phyloP scores from a whole-genome alignment of 768 basidiomycete species.

The Amanita phalloides region DNA sequence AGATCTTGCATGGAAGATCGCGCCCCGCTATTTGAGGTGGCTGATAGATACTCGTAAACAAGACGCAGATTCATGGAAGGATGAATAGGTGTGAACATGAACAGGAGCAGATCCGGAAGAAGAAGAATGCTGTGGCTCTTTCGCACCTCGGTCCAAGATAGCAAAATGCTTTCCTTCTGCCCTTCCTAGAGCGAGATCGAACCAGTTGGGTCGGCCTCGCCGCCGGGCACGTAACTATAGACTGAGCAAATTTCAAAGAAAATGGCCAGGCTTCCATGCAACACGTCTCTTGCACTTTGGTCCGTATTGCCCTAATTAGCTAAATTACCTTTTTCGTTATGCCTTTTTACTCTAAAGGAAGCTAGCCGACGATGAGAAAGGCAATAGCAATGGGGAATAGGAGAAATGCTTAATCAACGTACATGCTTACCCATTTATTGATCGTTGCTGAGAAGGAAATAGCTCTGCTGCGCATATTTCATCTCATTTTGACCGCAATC shows the following conservation, averaged over 20 bases:
- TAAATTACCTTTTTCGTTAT: neutral
- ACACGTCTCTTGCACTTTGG: neutral
- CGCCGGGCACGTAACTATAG: neutral
- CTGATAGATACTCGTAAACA: constrained; percentile 5
- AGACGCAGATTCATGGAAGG: constrained; percentile 2
- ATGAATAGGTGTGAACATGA: neutral
- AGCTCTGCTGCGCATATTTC: neutral
- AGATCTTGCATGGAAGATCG: constrained; percentile 5
- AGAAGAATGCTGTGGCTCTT: neutral
- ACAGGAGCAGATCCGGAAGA: constrained; percentile 6
- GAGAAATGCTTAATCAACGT: neutral
- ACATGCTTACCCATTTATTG: neutral
- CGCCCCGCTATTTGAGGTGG: neutral
- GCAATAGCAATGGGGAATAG: neutral
- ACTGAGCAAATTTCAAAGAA: neutral
- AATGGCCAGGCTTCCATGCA: constrained; percentile 2
- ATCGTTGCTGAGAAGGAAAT: neutral
- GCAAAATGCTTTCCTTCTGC: neutral
- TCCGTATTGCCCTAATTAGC: constrained; percentile 1
- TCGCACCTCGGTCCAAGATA: neutral
- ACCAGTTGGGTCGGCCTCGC: constrained; percentile 2
- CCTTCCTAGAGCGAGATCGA: constrained; percentile 3
- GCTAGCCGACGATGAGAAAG: neutral
- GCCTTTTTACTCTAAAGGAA: constrained; percentile 1
- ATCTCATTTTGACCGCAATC: neutral